Conservation (phyloP, 805 yeast genomes). For the Pichia exigua region DNA sequence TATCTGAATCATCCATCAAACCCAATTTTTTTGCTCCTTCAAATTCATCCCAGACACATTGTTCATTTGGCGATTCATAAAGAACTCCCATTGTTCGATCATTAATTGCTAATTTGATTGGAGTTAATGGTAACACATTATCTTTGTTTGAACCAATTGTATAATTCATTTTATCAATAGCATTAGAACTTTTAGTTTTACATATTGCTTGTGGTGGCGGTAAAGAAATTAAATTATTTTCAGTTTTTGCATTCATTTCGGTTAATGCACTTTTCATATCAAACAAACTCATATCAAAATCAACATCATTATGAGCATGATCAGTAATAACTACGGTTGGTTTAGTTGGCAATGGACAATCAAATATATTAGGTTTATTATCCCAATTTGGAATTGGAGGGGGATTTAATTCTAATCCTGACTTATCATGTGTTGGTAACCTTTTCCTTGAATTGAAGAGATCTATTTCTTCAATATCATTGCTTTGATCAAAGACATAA, state of each 20-base stretch:
- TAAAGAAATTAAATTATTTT: background rate
- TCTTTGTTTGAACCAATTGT: background rate
- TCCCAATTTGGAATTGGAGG: constrained; percentile 5
- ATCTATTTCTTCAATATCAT: background rate
- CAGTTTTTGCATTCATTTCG: constrained; percentile 3
- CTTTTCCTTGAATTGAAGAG: background rate
- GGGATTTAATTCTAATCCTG: background rate
- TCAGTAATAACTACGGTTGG: background rate
- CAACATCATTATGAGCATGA: background rate
- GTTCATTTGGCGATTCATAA: constrained; percentile 24
- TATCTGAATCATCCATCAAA: background rate
- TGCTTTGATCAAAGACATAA: background rate
- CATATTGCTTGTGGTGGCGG: constrained; percentile 17
- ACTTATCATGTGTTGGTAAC: background rate
- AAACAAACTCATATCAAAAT: constrained; percentile 7
- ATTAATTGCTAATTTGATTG: background rate
- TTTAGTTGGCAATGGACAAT: background rate
- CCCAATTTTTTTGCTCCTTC: constrained; percentile 2
- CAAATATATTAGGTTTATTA: constrained; percentile 3
- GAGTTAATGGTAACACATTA: constrained; percentile 1
- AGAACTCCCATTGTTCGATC: constrained; percentile 25
- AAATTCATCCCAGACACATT: constrained; percentile 9
- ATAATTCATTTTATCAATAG: constrained; percentile 7
- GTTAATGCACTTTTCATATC: constrained; percentile 12
- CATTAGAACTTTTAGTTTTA: constrained; percentile 2